Base-by-base conservation (phyloP, 108 stramenopile species). In the Cyclotella baltica region DNA sequence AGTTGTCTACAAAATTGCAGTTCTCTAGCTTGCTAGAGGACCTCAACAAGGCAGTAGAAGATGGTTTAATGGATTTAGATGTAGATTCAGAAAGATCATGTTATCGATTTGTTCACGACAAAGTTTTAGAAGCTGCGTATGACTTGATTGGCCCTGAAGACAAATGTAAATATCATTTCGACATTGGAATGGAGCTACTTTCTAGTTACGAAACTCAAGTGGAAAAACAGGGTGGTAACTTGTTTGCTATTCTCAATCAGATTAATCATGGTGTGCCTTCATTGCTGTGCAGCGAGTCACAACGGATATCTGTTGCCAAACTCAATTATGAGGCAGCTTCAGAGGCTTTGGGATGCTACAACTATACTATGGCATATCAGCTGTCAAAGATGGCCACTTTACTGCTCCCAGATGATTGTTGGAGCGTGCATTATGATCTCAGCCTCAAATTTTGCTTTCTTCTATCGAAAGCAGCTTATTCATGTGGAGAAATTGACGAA, bases 111-210 rank as follows among this genome's bases (percentile, higher is more conserved):
- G 68, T 75, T 23, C 88, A 88, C 50, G 88, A 88, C 63, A 80
- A 74, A 36, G 73, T 88, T 4, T 58, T 83, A 78, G 85, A 88
- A 52, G 88, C 88, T 23, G 85, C 88, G 5, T 88, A 86, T 51
- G 69, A 57, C 2, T 38, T 63, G 36, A 63, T 63, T 9, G 20
- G 36, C 36, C 28, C 36, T 6, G 36, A 63, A 29, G 27, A 18
- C 6, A 28, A 30, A 28, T 4, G 64, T 40, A 46, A 70, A 33
- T 68, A 48, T 47, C 75, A 76, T 53, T 68, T 67, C 33, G 33
- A 47, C 9, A 4, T 76, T 4, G 75, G 75, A 15, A 76, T 76
- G 66, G 0, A 1, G 19, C 34, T 76, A 2, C 19, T 58, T 23
- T 6, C 27, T 27, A 30, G 27, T 31, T 58, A 6, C 29, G 57